Percentiles rank a stretch among this genome's conserved stretches.
Conservation (phyloP, 192 early-diverging fungal species). For the Spizellomyces sp. region DNA sequence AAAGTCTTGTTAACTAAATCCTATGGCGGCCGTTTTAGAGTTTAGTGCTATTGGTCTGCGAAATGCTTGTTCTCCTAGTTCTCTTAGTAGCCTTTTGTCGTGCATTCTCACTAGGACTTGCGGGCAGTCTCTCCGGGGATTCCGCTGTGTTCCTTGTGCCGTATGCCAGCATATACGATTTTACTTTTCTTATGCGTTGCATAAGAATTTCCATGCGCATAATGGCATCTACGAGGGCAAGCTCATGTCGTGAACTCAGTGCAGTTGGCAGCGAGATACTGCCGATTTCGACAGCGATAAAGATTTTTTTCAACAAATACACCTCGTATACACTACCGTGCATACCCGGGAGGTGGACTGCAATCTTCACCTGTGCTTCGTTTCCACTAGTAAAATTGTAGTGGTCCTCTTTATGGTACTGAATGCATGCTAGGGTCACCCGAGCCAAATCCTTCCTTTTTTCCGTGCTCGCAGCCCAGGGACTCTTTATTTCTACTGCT, state of each 20-base stretch:
- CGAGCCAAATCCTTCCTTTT: slow-evolving; percentile 13
- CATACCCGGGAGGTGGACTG: slow-evolving; percentile 4
- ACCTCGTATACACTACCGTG: slow-evolving; percentile 8
- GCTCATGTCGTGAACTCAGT: neutral
- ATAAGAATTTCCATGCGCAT: slow-evolving; percentile 1
- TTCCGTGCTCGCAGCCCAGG: neutral
- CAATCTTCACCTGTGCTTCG: neutral
- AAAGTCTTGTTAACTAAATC: too few relatives aligned
- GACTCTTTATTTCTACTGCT: slow-evolving; percentile 2
- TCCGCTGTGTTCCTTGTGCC: too few relatives aligned
- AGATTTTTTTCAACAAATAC: slow-evolving; percentile 3
- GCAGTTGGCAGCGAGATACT: neutral
- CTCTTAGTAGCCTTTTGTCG: too few relatives aligned
- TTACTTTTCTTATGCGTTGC: neutral
- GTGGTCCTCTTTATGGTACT: neutral
- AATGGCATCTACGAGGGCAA: neutral
- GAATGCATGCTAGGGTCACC: neutral
- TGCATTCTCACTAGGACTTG: too few relatives aligned
- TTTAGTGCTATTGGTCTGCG: too few relatives aligned
- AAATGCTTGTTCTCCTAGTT: too few relatives aligned
- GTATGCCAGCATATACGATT: neutral
- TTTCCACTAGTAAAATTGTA: neutral
- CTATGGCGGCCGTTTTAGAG: too few relatives aligned
- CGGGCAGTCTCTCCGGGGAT: too few relatives aligned
- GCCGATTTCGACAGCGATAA: slow-evolving; percentile 15